Evolutionary conservation across 129 eudicot species (phyloP).

Genomic region (Rutidosis leptorrhynchoides): DNA sequence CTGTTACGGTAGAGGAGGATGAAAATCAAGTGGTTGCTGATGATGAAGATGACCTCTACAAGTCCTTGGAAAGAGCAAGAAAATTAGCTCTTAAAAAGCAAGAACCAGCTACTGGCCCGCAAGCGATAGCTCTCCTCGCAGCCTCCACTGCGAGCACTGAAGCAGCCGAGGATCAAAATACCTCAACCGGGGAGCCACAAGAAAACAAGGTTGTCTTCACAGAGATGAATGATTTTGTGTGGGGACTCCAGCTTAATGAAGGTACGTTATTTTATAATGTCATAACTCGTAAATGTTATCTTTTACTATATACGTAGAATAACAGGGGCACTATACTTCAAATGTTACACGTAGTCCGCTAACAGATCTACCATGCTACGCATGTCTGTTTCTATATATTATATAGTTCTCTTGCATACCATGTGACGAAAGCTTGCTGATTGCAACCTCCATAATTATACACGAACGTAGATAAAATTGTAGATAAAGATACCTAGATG

Average conservation of each 20-base stretch:
- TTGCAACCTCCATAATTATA: too few relatives aligned
- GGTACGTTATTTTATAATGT: too few relatives aligned
- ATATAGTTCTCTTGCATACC: too few relatives aligned
- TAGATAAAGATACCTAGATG: too few relatives aligned
- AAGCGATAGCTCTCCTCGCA: slow-evolving; percentile 55
- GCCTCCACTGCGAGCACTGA: slow-evolving; percentile 40
- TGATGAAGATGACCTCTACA: slow-evolving; percentile 80
- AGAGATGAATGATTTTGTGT: slow-evolving; percentile 98
- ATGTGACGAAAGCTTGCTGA: too few relatives aligned
- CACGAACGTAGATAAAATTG: too few relatives aligned
- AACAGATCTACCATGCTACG: too few relatives aligned
- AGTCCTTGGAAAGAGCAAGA: slow-evolving; percentile 76
- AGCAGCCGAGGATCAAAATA: too few relatives aligned
- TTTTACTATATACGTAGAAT: too few relatives aligned
- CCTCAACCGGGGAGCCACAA: slow-evolving; percentile 49
- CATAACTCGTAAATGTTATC: too few relatives aligned
- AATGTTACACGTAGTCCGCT: too few relatives aligned
- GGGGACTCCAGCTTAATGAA: slow-evolving; percentile 98
- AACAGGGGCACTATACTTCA: background rate
- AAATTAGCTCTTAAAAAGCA: slow-evolving; percentile 69
- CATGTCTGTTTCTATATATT: too few relatives aligned
- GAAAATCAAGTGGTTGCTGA: slow-evolving; percentile 67
- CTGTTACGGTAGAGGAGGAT: slow-evolving; percentile 41
- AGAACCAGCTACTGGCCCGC: slow-evolving; percentile 42
- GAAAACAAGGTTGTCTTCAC: slow-evolving; percentile 87